A percentile compares a stretch with the other conserved stretches of the same genome.
Evolutionary conservation across 768 basidiomycete genomes (phyloP).

Genomic region (Tricholoma matsutake): DNA sequence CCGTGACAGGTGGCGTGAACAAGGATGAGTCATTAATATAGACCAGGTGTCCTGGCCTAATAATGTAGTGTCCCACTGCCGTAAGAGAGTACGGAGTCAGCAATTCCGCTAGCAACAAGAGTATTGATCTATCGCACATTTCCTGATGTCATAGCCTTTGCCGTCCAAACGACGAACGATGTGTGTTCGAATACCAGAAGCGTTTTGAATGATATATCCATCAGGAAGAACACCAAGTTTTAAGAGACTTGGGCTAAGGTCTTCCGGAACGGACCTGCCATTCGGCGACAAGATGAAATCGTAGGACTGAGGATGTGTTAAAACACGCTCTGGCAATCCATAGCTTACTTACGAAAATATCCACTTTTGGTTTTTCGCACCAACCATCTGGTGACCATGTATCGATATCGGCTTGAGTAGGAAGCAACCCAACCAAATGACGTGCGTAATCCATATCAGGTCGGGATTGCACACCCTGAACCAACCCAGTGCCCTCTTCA

Average conservation of each 20-base stretch:
- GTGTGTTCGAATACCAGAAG: conserved; percentile 74
- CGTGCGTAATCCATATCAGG: conserved; percentile 81
- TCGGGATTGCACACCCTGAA: conserved; percentile 67
- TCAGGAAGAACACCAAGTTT: conserved; percentile 62
- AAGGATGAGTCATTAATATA: conserved; percentile 71
- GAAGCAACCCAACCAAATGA: conserved; percentile 53
- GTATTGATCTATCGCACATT: conserved; percentile 47
- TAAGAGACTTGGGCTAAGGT: conserved; percentile 60
- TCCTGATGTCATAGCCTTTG: conserved; percentile 82
- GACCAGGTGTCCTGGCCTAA: conserved; percentile 77
- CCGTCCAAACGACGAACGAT: conserved; percentile 80
- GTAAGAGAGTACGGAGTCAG: conserved; percentile 3
- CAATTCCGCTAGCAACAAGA: conserved; percentile 1
- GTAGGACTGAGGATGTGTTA: conserved; percentile 52
- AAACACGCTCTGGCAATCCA: background rate
- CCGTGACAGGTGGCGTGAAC: conserved; percentile 28
- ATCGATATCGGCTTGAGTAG: conserved; percentile 47
- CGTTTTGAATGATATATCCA: conserved; percentile 75
- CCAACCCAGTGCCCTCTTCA: conserved; percentile 43
- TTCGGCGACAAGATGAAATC: conserved; percentile 76
- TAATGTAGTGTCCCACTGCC: conserved; percentile 77
- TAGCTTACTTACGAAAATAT: conserved; percentile 57
- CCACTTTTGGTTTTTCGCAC: conserved; percentile 68
- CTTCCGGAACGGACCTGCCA: conserved; percentile 56
- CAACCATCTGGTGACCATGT: conserved; percentile 70